Evolutionary conservation across 495 filamentous ascomycete species (phyloP), one percentile per base, ranked within the genome.

Genomic region (Patellaria atrata): DNA sequence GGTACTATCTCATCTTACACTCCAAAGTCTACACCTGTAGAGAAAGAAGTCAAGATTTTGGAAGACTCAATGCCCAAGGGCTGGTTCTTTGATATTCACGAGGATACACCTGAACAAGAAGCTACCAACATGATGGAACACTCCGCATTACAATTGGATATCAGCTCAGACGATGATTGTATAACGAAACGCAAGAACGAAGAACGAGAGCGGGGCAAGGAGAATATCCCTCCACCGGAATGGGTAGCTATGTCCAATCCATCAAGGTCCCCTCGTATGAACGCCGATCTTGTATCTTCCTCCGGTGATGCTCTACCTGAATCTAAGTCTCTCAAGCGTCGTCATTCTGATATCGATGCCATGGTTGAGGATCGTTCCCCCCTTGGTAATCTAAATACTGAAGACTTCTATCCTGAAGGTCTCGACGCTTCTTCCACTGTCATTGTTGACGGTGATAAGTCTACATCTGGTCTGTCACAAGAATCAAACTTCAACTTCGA

Each of bases 61-160:
- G 56, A 65, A 27, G 63, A 59, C 38, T 19, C 56, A 13, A 63
- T 59, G 52, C 59, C 62, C 16, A 70, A 72, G 15, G 68, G 69
- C 11, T 94, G 87, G 87, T 77, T 77, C 60, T 96, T 96, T 54
- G 75, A 84, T 26, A 96, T 97, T 55, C 75, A 97, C 50, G 86
- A 94, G 52, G 89, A 97, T 56, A 81, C 81, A 0, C 70, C 72
- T 20, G 79, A 91, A 45, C 82, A 97, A 45, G 74, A 86, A 47
- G 77, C 83, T 56, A 77, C 82, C 34, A 94, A 91, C 50, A 59
- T 92, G 3, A 80, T 96, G 64, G 77, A 93, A 51, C 87, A 94
- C 58, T 79, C 75, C 20, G 82, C 89, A 14, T 71, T 74, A 47
- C 77, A 76, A 0, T 70, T 97, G 0, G 87, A 96, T 50, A 85